Evolutionary conservation across 2,329 filamentous ascomycete species (phyloP).

Genomic region (Aspergillus nomiae): DNA sequence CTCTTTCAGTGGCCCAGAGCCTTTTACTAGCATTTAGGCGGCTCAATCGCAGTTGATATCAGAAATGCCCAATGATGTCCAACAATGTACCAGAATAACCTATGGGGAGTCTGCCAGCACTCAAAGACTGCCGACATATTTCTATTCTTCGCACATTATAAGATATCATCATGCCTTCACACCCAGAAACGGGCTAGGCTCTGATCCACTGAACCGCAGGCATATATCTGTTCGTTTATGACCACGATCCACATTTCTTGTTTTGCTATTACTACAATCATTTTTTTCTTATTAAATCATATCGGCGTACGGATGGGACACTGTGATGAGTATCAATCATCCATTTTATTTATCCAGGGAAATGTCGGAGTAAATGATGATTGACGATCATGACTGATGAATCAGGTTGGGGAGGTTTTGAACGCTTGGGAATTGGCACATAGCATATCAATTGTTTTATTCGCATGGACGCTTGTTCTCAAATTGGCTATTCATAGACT

Average conservation of each 20-base stretch:
- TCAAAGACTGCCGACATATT: not conserved
- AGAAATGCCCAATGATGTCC: not conserved
- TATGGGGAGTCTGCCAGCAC: not conserved
- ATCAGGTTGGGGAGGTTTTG: constrained; percentile 1
- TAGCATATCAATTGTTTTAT: not conserved
- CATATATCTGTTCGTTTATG: constrained; percentile 1
- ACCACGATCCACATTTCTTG: not conserved
- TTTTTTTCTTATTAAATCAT: not conserved
- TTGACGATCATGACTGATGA: constrained; percentile 6
- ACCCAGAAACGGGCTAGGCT: not conserved
- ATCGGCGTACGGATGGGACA: not conserved
- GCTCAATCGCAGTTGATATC: constrained; percentile 1
- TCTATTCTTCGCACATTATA: not conserved
- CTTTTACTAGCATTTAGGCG: constrained; percentile 7
- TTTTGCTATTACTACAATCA: constrained; percentile 3
- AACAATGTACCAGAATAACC: not conserved
- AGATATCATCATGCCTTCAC: not conserved
- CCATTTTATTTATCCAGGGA: not conserved
- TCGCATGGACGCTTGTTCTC: not conserved
- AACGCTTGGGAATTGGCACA: not conserved
- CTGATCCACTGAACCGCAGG: not conserved
- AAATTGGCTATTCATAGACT: not conserved
- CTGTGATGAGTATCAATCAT: not conserved
- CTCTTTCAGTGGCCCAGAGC: constrained; percentile 1
- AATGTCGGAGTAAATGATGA: constrained; percentile 6